Evolutionary conservation across 192 early-diverging fungal species (phyloP), one percentile per base, ranked within the genome.

Genomic region (Diversispora epigaea): DNA sequence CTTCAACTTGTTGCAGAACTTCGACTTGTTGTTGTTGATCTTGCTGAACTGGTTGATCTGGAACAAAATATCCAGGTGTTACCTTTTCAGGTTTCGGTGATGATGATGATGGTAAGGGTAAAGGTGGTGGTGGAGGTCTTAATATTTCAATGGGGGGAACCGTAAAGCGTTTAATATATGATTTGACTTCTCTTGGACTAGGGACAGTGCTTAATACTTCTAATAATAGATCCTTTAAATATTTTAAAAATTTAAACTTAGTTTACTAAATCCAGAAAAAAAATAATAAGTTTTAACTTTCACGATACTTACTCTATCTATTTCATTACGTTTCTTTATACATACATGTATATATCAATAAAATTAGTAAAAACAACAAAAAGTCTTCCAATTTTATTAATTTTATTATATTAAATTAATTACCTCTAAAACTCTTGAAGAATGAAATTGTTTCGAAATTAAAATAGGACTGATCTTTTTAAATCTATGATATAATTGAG

Each of bases 161-260:
- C 46, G 54, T 73, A 64, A 88, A 89, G 66, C 81, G 77, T 66
- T 87, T 86, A 19, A 92, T 67, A 54, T 89, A 92, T 41, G 87
- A 86, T n/a, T 82, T 80, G 1, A 86, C 81, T 75, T 92, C 91
- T 17, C 89, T 81, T 73, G 87, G 85, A 14, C 86, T 87, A 6
- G 90, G 91, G 32, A 82, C 43, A 0, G 89, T 85, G 62, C 78
- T 79, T 80, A 92, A 84, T 49, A 92, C 81, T 69, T 88, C 84
- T 41, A 86, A 79, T 57, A 92, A 82, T 25, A 92, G 78, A 46
- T 90, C 83, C 88, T 89, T 78, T 40, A 40, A 41, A 47, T 3
- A 65, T 19, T 19, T 14, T 41, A 6, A 60, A 12, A 22, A 21
- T n/a, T 8, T 9, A 12, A 22, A 21, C 6, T 8, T 9, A 25